These are phyloP conservation scores for Fusarium burgessii DNA, from an alignment of 2,329 filamentous ascomycete species.

Conservation along the genomic window DNA sequence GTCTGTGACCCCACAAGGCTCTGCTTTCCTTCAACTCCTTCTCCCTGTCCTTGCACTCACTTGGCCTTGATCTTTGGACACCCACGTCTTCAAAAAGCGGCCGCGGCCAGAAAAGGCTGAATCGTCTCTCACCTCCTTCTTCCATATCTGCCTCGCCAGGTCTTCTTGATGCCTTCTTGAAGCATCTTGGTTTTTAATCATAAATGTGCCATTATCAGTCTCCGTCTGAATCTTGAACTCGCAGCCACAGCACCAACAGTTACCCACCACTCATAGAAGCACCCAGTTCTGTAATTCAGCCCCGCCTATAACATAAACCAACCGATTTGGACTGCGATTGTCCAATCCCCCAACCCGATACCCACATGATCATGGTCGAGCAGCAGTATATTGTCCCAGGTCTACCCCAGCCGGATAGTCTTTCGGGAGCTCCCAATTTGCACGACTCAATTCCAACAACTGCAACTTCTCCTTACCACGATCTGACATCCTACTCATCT, in stretches of 20 bases:
- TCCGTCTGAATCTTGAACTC: constrained; percentile 36
- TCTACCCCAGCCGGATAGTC: constrained; percentile 49
- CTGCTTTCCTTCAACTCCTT: constrained; percentile 39
- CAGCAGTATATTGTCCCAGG: constrained; percentile 51
- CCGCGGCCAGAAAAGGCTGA: constrained; percentile 50
- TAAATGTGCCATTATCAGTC: constrained; percentile 45
- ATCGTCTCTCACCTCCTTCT: constrained; percentile 23
- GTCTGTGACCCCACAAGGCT: constrained; percentile 46
- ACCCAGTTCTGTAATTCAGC: constrained; percentile 21
- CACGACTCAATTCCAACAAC: constrained; percentile 45
- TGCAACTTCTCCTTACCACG: constrained; percentile 46
- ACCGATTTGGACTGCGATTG: constrained; percentile 39
- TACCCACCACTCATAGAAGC: constrained; percentile 27
- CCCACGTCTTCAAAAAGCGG: constrained; percentile 46
- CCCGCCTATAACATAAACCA: constrained; percentile 36
- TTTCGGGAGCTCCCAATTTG: constrained; percentile 47
- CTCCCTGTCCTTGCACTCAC: constrained; percentile 33
- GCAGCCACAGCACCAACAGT: constrained; percentile 33
- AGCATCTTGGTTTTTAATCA: constrained; percentile 31
- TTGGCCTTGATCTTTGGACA: constrained; percentile 33
- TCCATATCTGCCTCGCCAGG: constrained; percentile 44
- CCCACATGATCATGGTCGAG: constrained; percentile 53
- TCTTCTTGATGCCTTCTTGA: constrained; percentile 29
- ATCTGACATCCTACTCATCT: constrained; percentile 49
- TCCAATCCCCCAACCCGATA: constrained; percentile 37